These are phyloP conservation scores for Gloeostereum incarnatum DNA, from an alignment of 768 basidiomycete genomes.

Conservation along the genomic window DNA sequence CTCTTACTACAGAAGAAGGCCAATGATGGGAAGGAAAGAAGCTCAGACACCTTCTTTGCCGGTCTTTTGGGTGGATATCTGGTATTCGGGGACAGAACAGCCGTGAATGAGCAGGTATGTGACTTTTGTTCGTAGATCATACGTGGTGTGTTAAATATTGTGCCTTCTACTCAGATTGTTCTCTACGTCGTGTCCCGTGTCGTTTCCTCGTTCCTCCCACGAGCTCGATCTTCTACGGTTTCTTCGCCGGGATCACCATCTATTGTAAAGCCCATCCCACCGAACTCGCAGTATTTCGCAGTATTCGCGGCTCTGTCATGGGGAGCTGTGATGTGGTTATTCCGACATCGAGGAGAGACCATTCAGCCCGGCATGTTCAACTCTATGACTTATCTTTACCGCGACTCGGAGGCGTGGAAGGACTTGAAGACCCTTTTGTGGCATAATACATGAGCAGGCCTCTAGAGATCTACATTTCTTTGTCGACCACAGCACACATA, in stretches of 20 bases:
- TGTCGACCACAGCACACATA: too few species aligned
- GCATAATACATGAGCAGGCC: conserved; percentile 82
- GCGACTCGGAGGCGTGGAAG: conserved; percentile 85
- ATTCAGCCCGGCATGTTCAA: conserved; percentile 96
- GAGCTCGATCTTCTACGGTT: conserved; percentile 50
- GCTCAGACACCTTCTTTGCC: conserved; percentile 82
- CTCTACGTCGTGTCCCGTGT: conserved; percentile 93
- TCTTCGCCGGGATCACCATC: conserved; percentile 30
- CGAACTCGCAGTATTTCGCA: conserved; percentile 77
- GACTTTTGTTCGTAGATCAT: neutral
- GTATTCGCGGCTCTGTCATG: conserved; percentile 83
- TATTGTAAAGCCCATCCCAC: conserved; percentile 63
- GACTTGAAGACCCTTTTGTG: conserved; percentile 78
- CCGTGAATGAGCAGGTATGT: conserved; percentile 86
- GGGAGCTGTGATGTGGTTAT: conserved; percentile 97
- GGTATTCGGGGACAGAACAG: conserved; percentile 78
- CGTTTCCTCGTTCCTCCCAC: conserved; percentile 84
- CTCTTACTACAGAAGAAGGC: conserved; percentile 74
- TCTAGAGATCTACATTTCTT: too few species aligned
- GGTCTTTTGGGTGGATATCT: conserved; percentile 89
- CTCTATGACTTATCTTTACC: conserved; percentile 93
- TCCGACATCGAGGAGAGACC: conserved; percentile 78
- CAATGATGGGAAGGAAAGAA: conserved; percentile 77
- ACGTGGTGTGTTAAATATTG: neutral
- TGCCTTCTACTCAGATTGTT: conserved; percentile 57